A percentile compares a stretch with the other conserved stretches of the same genome.
phyloP scores from a whole-genome alignment of 2,329 filamentous ascomycete species.

The Aspergillus oerlinghausenensis region DNA sequence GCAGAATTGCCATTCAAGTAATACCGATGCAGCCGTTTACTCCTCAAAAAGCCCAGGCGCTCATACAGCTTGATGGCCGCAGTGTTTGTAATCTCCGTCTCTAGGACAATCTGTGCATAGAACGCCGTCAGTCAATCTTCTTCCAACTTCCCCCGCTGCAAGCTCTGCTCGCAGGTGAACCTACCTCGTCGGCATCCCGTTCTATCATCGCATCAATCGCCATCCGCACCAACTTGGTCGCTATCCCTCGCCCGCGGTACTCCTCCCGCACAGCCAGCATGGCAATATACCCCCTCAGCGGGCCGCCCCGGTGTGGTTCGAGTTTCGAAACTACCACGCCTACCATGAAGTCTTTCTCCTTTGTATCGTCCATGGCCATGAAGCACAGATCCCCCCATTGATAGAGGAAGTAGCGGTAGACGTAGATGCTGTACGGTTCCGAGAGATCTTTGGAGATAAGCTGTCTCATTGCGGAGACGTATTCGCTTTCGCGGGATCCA shows the following conservation, averaged over 20 bases:
- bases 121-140: background rate
- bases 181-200: conserved; percentile 75
- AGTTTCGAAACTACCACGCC: conserved; percentile 95
- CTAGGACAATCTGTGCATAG: conserved; percentile 68
- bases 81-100: conserved; percentile 90
- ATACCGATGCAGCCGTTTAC: conserved; percentile 89
- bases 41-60: conserved; percentile 81
- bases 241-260: conserved; percentile 80
- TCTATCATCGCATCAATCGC: conserved; percentile 88
- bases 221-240: conserved; percentile 78
- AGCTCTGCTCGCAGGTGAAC: conserved; percentile 2
- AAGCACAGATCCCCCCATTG: conserved; percentile 98
- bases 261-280: conserved; percentile 89
- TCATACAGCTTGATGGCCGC: conserved; percentile 92
- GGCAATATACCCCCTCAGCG: conserved; percentile 89
- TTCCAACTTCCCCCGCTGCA: background rate
- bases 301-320: conserved; percentile 81
- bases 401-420: conserved; percentile 96
- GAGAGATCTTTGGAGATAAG: conserved; percentile 95
- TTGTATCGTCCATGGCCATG: conserved; percentile 58
- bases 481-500: conserved; percentile 54
- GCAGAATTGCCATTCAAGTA: conserved; percentile 96
- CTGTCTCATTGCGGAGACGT: conserved; percentile 81
- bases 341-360: conserved; percentile 51
- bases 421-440: conserved; percentile 98